Percentiles rank a stretch among this genome's conserved stretches.
These are phyloP conservation scores for Dipteronia dyeriana DNA, from an alignment of 345 rosid genomes.

Conservation along the genomic window DNA sequence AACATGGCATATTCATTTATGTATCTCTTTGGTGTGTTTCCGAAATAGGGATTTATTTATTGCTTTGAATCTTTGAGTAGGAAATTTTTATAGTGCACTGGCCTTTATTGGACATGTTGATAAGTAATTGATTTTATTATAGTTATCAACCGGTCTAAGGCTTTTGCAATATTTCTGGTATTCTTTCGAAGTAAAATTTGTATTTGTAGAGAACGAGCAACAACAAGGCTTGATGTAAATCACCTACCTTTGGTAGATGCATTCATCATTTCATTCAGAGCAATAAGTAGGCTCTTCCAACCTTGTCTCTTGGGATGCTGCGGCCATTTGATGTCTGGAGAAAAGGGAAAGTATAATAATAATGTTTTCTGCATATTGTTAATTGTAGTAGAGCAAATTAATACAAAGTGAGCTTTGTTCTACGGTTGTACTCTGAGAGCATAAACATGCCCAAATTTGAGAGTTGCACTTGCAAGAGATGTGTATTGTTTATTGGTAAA, in stretches of 20 bases:
- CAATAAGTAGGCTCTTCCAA: not conserved
- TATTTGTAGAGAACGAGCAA: not conserved
- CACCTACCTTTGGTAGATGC: not conserved
- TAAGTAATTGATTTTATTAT: not conserved
- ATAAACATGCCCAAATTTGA: not conserved
- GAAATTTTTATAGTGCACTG: not conserved
- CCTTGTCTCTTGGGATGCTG: not conserved
- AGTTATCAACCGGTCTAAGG: not conserved
- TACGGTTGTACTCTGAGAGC: not conserved
- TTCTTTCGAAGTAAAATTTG: not conserved
- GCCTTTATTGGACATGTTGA: not conserved
- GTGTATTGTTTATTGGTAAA: not conserved
- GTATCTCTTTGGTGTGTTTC: not conserved
- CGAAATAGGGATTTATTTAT: not conserved
- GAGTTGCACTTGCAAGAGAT: too few relatives aligned
- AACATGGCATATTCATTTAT: slow-evolving; percentile 4
- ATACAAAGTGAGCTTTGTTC: not conserved
- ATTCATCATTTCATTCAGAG: not conserved
- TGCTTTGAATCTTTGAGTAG: too few relatives aligned
- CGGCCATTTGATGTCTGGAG: not conserved
- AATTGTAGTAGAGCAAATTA: not conserved
- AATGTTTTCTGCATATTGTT: not conserved
- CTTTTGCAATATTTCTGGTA: not conserved
- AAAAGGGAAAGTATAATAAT: not conserved
- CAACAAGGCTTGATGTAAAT: not conserved